These are phyloP conservation scores for Lenwebbia sp. DNA, from an alignment of 345 rosid species.

Conservation along the genomic window DNA sequence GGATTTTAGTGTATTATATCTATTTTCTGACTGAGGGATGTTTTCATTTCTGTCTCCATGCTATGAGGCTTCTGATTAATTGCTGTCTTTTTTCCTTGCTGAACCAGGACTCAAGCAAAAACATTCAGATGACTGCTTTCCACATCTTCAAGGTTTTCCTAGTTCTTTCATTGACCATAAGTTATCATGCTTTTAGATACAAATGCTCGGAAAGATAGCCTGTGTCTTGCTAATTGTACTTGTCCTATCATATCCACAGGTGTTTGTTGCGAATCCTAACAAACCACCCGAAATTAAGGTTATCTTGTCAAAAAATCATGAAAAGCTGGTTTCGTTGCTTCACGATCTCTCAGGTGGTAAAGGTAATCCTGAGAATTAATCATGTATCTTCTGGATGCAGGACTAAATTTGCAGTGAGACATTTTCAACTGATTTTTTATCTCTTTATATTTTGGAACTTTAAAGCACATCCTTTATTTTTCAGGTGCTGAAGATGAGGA, in stretches of 20 bases:
- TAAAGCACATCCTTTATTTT: background rate
- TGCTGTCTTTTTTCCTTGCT: background rate
- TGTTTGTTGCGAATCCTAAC: constrained; percentile 96
- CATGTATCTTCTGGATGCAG: background rate
- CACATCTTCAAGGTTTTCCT: constrained; percentile 76
- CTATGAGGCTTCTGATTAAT: background rate
- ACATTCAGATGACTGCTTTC: constrained; percentile 83
- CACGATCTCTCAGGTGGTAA: constrained; percentile 60
- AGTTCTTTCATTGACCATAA: background rate
- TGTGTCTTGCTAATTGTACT: background rate
- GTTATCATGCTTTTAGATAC: background rate
- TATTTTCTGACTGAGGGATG: background rate
- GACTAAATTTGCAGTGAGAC: background rate
- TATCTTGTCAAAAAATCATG: constrained; percentile 79
- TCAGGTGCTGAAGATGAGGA: constrained; percentile 83
- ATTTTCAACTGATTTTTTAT: background rate
- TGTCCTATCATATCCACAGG: constrained; percentile 18
- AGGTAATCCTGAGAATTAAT: constrained; percentile 32
- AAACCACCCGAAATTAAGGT: constrained; percentile 79
- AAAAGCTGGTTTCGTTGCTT: constrained; percentile 59
- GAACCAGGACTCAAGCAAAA: constrained; percentile 89
- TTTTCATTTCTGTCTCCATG: background rate
- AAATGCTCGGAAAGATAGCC: background rate
- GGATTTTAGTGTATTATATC: background rate
- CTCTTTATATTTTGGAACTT: background rate